Conservation (phyloP, 2,329 filamentous ascomycete species). For the Pseudocercospora pini-densiflorae region DNA sequence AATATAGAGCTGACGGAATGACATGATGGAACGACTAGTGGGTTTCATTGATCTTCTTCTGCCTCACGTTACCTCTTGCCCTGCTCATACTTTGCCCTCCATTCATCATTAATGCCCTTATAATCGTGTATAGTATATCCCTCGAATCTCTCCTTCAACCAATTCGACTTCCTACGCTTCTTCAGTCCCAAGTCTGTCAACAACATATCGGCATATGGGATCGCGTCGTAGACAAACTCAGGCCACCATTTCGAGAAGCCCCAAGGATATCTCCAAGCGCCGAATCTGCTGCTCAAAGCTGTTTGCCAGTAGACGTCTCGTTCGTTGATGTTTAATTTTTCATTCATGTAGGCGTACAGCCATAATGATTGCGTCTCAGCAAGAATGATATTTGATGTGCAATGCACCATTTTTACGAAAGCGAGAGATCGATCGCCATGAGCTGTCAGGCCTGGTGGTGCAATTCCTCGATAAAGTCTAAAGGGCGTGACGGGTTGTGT, state of each 20-base stretch:
- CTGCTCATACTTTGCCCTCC: not conserved
- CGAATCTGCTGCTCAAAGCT: conserved; percentile 16
- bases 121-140: conserved; percentile 25
- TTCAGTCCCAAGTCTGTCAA: conserved; percentile 19
- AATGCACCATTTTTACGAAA: conserved; percentile 23
- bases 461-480: conserved; percentile 22
- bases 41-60: not conserved
- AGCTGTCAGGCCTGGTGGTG: conserved; percentile 16
- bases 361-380: conserved; percentile 20
- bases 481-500: conserved; percentile 18
- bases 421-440: conserved; percentile 18
- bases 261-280: conserved; percentile 21
- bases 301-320: conserved; percentile 15
- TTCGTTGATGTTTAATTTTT: conserved; percentile 16
- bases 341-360: conserved; percentile 21
- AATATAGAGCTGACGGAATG: not conserved
- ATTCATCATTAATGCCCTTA: conserved; percentile 17
- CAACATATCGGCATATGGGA: conserved; percentile 23
- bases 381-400: conserved; percentile 18
- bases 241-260: conserved; percentile 22
- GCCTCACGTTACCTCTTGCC: not conserved
- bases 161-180: conserved; percentile 18
- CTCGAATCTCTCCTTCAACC: conserved; percentile 19
- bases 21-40: not conserved
- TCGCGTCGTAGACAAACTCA: conserved; percentile 23